Conservation (phyloP, 2,329 filamentous ascomycete genomes). For the Aspergillus pseudonomiae region DNA sequence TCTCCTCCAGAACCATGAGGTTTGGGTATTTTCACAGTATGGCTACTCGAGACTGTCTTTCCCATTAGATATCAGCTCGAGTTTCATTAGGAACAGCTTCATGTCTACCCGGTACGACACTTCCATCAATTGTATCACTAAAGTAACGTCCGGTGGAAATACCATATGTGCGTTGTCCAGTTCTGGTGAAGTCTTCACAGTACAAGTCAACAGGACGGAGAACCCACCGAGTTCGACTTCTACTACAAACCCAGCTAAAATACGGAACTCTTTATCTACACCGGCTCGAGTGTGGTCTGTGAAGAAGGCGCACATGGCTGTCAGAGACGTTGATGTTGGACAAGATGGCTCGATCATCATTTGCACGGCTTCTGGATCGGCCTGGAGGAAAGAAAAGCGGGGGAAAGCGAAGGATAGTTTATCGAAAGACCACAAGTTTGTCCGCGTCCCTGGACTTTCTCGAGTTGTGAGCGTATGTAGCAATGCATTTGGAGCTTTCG, state of each 20-base stretch:
- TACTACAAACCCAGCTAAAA: constrained; percentile 90
- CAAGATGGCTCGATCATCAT: constrained; percentile 95
- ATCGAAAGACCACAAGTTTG: constrained; percentile 92
- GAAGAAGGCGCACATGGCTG: constrained; percentile 80
- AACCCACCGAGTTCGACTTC: constrained; percentile 65
- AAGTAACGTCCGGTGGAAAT: constrained; percentile 82
- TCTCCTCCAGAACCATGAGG: constrained; percentile 81
- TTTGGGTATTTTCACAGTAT: constrained; percentile 94
- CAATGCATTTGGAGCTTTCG: constrained; percentile 87
- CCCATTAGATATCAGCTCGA: constrained; percentile 71
- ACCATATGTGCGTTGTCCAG: constrained; percentile 87
- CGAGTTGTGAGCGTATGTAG: constrained; percentile 82
- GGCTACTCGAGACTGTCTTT: constrained; percentile 92
- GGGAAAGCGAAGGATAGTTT: constrained; percentile 75
- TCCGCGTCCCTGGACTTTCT: constrained; percentile 84
- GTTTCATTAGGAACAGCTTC: constrained; percentile 67
- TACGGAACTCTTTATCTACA: constrained; percentile 75
- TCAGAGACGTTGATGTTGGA: constrained; percentile 82
- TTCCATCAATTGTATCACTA: constrained; percentile 68
- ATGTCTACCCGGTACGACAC: constrained; percentile 67
- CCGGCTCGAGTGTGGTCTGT: constrained; percentile 88
- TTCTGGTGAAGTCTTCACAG: constrained; percentile 84
- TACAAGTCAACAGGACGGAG: constrained; percentile 73
- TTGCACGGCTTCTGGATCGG: constrained; percentile 86
- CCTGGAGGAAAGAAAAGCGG: constrained; percentile 86